Evolutionary conservation across 148 eudicot species (phyloP), one percentile per base, ranked within the genome.

Genomic region (Chenopodium album): DNA sequence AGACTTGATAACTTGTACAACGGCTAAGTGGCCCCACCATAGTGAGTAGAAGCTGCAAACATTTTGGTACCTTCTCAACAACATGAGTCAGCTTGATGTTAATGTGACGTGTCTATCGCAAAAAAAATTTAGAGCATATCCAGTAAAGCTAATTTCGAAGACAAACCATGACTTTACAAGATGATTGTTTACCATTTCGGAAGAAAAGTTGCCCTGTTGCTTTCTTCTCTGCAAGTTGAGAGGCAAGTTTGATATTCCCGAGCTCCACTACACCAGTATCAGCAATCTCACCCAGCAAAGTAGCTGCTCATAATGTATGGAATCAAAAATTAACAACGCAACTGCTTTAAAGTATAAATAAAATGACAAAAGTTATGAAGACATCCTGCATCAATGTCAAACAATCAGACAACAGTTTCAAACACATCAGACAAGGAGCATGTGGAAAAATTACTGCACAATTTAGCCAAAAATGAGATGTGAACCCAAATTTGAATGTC

Each of bases 191-290:
- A 92, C 99, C 99, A 80, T 85, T 90, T 81, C 92, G 86, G 80
- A 91, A 95, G 80, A 83, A 92, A 76, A 88, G 92, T 81, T 80
- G 92, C 62, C 99, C 99, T 44, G 86, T 91, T 82, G 90, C 76
- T 87, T 85, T 93, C 91, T 88, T 93, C 88, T 95, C 98, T 4
- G 97, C 92, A 81, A 95, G 88, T 80, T 85, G 86, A 80, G 87
- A 80, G 54, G 90, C 92, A 84, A 95, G 91, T 72, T 85, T 74
- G 62, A 85, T 70, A 65, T 95, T 92, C 81, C 92, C 92, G 88
- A 90, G 88, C 86, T 94, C 98, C 77, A 94, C 92, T 76, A 87
- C 85, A 76, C 92, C 98, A 85, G 92, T 87, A 79, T 86, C 84
- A 82, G 95, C 94, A 81, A 94, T 82, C 76, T 91, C 98, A 59